phyloP scores from a whole-genome alignment of 192 early-diverging fungal genomes.

The Piromyces sp. region DNA sequence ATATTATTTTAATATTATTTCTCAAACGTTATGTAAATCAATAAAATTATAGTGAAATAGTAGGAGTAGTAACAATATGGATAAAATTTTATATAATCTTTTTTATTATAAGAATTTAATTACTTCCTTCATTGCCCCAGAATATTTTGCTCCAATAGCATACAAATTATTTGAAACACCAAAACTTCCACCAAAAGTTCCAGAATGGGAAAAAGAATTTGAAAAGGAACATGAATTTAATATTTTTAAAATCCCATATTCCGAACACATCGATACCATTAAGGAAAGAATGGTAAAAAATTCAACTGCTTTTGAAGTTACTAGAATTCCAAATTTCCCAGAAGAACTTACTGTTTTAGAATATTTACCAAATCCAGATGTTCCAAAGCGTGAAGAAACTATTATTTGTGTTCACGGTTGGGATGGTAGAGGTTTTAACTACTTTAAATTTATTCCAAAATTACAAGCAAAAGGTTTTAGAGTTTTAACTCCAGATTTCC shows the following conservation, averaged over 20 bases:
- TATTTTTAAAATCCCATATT: neutral
- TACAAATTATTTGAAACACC: neutral
- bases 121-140: neutral
- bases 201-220: neutral
- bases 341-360: neutral
- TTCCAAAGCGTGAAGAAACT: neutral
- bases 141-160: neutral
- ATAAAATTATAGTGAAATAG: too few species aligned
- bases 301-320: neutral
- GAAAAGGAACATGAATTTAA: neutral
- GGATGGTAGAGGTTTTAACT: neutral
- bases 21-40: too few species aligned
- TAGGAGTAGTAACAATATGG: neutral
- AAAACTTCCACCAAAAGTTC: neutral
- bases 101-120: neutral
- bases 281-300: neutral
- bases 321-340: neutral
- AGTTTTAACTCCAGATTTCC: neutral
- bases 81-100: neutral
- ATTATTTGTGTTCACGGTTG: neutral
- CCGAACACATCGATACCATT: neutral
- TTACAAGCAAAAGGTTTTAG: neutral
- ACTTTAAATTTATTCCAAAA: neutral
- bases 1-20: too few species aligned
- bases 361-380: neutral